These are phyloP conservation scores for Sextonia rubra DNA, from an alignment of 164 flowering plant genomes.

Conservation along the genomic window DNA sequence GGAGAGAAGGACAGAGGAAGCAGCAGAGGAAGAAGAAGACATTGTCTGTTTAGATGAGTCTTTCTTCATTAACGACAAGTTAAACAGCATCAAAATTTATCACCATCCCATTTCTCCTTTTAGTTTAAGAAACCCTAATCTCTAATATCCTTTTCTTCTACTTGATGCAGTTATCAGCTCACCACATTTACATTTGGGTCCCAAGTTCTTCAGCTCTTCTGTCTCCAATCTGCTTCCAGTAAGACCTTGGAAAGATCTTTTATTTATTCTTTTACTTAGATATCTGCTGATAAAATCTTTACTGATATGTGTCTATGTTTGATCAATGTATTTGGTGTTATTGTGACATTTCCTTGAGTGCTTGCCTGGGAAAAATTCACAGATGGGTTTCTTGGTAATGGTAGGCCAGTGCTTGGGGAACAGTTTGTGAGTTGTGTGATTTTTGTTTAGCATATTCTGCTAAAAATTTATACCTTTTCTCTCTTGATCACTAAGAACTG, in stretches of 20 bases:
- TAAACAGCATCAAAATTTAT: constrained; percentile 7
- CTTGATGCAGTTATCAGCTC: constrained; percentile 65
- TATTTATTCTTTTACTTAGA: neutral
- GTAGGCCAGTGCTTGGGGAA: neutral
- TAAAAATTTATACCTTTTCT: too few species aligned
- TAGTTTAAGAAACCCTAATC: neutral
- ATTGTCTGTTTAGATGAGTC: constrained; percentile 73
- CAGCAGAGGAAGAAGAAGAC: constrained; percentile 40
- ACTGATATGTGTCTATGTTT: neutral
- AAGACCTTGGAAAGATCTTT: constrained; percentile 18
- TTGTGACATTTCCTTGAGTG: neutral
- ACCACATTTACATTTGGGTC: constrained; percentile 80
- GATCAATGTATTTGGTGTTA: too few species aligned
- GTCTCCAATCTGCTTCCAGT: constrained; percentile 91
- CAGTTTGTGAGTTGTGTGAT: neutral
- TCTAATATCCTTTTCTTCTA: neutral
- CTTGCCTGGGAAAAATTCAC: neutral
- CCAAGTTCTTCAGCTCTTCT: constrained; percentile 62
- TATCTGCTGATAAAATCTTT: neutral
- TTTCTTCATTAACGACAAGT: constrained; percentile 86
- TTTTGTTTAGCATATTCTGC: neutral
- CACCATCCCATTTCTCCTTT: neutral
- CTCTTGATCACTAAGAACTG: too few species aligned
- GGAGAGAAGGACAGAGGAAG: constrained; percentile 20
- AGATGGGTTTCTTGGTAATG: neutral